These are phyloP conservation scores for Camellia oleifera DNA, from an alignment of 179 eudicot genomes.

Conservation along the genomic window DNA sequence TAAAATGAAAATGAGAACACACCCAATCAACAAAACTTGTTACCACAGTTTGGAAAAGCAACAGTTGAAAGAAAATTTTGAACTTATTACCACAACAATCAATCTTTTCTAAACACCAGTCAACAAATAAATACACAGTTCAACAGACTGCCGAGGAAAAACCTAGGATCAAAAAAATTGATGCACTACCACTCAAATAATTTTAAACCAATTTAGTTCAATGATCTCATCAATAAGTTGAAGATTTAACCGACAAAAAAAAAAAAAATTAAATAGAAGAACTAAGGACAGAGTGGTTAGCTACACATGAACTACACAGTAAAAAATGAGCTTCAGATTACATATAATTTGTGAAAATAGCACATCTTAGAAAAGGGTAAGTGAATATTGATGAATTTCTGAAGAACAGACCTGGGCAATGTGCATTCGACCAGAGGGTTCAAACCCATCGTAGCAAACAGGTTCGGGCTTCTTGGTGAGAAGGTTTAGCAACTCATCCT, in stretches of 20 bases:
- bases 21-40: not conserved
- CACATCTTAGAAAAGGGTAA: not conserved
- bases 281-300: not conserved
- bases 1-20: not conserved
- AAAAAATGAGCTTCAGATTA: not conserved
- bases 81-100: not conserved
- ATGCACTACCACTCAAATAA: not conserved
- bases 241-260: not conserved
- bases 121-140: not conserved
- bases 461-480: conserved; percentile 64
- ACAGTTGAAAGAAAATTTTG: not conserved
- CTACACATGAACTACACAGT: not conserved
- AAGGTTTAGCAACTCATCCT: conserved; percentile 62
- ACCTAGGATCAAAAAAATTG: not conserved
- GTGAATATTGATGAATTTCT: not conserved
- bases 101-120: not conserved
- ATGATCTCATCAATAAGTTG: not conserved
- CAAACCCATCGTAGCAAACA: conserved; percentile 86
- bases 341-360: not conserved
- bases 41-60: not conserved
- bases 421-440: conserved; percentile 92
- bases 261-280: not conserved
- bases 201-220: not conserved
- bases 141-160: not conserved
- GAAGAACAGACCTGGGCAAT: conserved; percentile 62